Conservation (phyloP, 1,284 basidiomycete genomes). For the Coniferiporia sulphurascens region DNA sequence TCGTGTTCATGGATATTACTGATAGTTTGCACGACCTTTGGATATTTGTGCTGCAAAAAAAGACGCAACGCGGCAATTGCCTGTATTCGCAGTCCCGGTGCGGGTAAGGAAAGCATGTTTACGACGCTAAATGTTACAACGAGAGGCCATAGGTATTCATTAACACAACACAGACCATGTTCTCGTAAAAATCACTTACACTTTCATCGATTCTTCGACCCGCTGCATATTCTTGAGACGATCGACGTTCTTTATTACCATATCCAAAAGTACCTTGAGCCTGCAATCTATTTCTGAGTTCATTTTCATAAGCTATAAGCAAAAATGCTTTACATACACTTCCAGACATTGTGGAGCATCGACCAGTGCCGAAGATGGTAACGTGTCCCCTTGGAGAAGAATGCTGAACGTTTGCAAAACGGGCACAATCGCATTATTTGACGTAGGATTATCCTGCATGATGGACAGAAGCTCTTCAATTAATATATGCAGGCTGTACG, state of each 20-base stretch:
- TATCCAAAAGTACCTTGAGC: constrained; percentile 39
- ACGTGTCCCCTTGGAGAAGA: constrained; percentile 61
- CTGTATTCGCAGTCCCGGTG: constrained; percentile 34
- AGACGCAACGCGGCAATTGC: constrained; percentile 45
- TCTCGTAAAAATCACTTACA: constrained; percentile 42
- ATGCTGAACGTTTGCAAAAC: constrained; percentile 71
- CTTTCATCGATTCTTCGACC: constrained; percentile 73
- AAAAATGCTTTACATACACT: constrained; percentile 24
- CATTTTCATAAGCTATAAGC: constrained; percentile 17
- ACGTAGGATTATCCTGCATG: constrained; percentile 47
- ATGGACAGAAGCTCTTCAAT: constrained; percentile 51
- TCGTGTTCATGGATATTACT: neutral
- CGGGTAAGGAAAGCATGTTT: constrained; percentile 52
- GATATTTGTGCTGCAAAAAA: constrained; percentile 76
- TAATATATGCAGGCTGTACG: constrained; percentile 46
- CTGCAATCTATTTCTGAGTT: constrained; percentile 30
- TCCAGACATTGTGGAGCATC: constrained; percentile 46
- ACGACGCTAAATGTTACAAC: constrained; percentile 45
- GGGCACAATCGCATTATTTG: constrained; percentile 74
- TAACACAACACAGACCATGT: neutral
- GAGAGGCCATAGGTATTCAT: neutral
- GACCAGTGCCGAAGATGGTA: constrained; percentile 36
- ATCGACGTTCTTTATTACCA: constrained; percentile 55
- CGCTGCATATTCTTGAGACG: constrained; percentile 76
- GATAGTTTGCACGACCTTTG: constrained; percentile 49